Conservation (phyloP, 345 rosid genomes). For the Salix brachista region DNA sequence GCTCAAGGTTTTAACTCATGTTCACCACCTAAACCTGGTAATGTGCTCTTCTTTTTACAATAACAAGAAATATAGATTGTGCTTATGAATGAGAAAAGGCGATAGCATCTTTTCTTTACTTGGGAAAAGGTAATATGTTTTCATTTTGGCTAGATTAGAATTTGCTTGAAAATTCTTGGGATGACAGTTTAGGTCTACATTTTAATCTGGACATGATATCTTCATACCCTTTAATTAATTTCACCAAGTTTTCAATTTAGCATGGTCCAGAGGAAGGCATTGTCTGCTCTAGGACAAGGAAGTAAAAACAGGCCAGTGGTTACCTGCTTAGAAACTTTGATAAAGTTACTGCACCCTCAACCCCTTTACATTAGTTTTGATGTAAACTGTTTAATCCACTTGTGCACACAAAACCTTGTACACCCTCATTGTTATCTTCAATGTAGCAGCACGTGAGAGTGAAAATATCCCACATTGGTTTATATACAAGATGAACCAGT, state of each 20-base stretch:
- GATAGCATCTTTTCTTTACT: neutral
- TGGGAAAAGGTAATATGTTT: too few species aligned
- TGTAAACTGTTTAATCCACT: neutral
- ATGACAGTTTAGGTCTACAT: neutral
- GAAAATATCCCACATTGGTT: neutral
- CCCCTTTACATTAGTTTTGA: neutral
- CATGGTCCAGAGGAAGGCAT: neutral
- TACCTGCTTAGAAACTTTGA: neutral
- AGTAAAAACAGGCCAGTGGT: neutral
- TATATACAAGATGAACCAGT: neutral
- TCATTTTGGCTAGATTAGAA: neutral
- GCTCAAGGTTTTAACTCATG: constrained; percentile 79
- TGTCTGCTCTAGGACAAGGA: neutral
- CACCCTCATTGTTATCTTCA: neutral
- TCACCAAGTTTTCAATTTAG: neutral
- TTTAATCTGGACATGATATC: neutral
- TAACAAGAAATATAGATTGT: neutral
- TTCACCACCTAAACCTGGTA: constrained; percentile 97
- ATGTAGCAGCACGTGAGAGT: neutral
- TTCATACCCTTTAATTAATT: neutral
- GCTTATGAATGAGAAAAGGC: neutral
- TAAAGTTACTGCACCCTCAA: neutral
- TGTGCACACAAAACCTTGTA: neutral
- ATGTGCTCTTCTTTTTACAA: neutral
- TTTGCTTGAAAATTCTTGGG: neutral